Base-by-base conservation (phyloP, 306 rosid species). In the Gastrolobium bilobum region DNA sequence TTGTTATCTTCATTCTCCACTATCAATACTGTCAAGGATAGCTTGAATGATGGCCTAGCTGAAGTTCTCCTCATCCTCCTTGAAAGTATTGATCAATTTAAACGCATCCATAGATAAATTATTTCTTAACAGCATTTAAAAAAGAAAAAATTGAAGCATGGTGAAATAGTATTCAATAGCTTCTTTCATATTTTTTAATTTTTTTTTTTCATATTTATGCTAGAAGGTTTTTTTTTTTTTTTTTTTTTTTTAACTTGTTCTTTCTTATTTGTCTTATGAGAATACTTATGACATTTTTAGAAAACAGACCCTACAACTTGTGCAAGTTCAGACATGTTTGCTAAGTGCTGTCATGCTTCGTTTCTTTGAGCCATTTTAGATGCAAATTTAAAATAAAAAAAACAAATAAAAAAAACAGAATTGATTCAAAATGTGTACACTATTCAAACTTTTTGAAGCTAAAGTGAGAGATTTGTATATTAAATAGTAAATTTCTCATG, bases 241-340 rank as follows among this genome's bases (percentile, higher is more conserved):
- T 65, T 58, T 42, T 53, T 38, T 10, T 74, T 77, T 61, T 67
- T 33, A 42, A 71, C 38, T 13, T 11, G 68, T 20, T 20, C 6
- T 40, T 40, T 60, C 13, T 61, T 34, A 6, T 20, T 20, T 46
- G 60, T 37, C 46, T 64, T 37, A 20, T 73, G 81, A 44, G 14
- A 37, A 34, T 54, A 65, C 57, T 0, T 68, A 54, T 48, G 26
- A 40, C 42, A 42, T 66, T 75, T 78, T 59, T 57, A 39, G 29
- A 35, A 5, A 71, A 52, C 86, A 96, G 99, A 96, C 79, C 94
- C 89, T 78, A 77, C 90, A 70, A 84, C 98, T 54, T 90, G 92
- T 89, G 99, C 99, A 71, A 96, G 99, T 89, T 96, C 99, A 52
- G 99, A 98, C 91, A 96, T 90, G 92, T 96, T 96, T 87, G 96